A percentile compares a stretch with the other conserved stretches of the same genome.
Conservation (phyloP, 129 eudicot species). For the Pulicaria dysenterica region DNA sequence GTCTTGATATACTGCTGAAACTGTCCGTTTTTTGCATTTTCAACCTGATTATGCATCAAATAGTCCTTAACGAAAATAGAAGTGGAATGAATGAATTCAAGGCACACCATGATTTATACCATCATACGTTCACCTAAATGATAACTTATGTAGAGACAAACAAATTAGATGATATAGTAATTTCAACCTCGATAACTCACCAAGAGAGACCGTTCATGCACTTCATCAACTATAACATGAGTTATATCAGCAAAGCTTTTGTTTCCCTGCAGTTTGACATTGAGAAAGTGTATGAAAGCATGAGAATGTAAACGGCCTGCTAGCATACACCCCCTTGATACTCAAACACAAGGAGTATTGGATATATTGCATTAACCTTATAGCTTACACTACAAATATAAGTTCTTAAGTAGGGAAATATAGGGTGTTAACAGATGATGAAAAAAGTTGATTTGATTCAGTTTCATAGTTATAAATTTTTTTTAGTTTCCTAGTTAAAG, state of each 20-base stretch:
- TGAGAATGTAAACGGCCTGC: conserved; percentile 16
- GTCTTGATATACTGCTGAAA: neutral
- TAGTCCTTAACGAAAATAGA: conserved; percentile 2
- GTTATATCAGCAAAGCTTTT: conserved; percentile 78
- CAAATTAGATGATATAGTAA: conserved; percentile 10
- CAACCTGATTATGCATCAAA: neutral
- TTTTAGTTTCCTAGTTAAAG: no score
- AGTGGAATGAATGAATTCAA: conserved; percentile 2
- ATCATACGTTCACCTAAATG: conserved; percentile 6
- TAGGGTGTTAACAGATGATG: no score
- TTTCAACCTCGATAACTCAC: conserved; percentile 51
- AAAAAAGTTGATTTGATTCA: no score
- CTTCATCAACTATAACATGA: conserved; percentile 99
- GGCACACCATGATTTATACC: conserved; percentile 15
- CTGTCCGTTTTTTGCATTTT: neutral
- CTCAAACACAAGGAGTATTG: neutral
- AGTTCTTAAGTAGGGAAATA: no score
- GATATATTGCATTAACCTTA: no score
- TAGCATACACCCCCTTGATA: conserved; percentile 14
- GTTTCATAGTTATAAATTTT: no score
- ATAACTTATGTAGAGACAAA: conserved; percentile 16
- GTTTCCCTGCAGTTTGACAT: conserved; percentile 73
- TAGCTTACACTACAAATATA: no score
- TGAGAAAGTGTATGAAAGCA: neutral
- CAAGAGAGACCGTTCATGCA: conserved; percentile 95